Base-by-base conservation (phyloP, 1,284 basidiomycete genomes). In the Rhodotorula sp. region DNA sequence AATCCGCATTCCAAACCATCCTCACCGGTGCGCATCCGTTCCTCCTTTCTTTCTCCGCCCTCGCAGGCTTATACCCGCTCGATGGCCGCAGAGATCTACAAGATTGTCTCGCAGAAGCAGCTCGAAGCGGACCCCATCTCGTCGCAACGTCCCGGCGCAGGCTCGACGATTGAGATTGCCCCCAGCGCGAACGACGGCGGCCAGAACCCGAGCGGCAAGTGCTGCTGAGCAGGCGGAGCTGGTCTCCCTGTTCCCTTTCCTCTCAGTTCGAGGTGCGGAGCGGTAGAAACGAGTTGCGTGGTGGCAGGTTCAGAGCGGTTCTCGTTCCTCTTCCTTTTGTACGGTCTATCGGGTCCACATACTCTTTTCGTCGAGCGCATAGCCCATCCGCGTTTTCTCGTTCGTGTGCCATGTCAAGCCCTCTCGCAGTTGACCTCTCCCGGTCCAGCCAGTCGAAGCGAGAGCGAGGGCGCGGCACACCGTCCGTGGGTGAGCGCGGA, bases 1-100 rank as follows among this genome's bases (percentile, higher is more conserved):
- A 98, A 83, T 83, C 86, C 65, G 93, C 95, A 63, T 99, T 99
- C 88, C 94, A 98, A 82, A 94, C 89, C 77, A 98, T 97, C 79
- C 86, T 99, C 70, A 91, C 92, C 64, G 94, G 94, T 94, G 66
- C 72, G 87, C 34, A 6, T 82, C 26, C 61, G 37, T 59, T 77
- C 68, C 28, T 46, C 20, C 10, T 31, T 1, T 15, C 1, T 5
- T 48, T 31, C 16, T 3, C 7, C 8, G 3, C 16, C 7, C 10
- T 30, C 11, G 13, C n/a, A 28, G 4, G 18, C 53, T n/a, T 2
- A 22, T 20, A 9, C 34, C 8, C 55, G 18, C 52, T 16, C 28
- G n/a, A 13, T 28, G 13, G 18, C 31, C 31, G 47, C 76, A 94
- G 94, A 96, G 77, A 95, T 96, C 80, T 95, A 95, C 85, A 90